phyloP scores from a whole-genome alignment of 2,329 filamentous ascomycete species.

The Paecilomyces fulvus region DNA sequence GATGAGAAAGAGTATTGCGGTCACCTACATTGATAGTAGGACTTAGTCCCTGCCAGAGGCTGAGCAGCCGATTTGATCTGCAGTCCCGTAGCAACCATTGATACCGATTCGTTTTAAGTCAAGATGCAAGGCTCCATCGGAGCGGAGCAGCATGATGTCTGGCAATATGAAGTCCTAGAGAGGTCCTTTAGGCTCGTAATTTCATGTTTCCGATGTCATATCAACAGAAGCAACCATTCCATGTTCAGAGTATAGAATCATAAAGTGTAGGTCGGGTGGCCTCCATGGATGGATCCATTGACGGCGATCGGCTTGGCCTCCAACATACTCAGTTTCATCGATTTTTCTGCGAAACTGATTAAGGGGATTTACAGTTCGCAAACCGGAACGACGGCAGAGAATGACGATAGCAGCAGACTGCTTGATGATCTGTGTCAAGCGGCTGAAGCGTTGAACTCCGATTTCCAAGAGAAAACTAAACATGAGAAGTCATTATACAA shows the following conservation, averaged over 20 bases:
- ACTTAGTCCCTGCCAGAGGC: neutral
- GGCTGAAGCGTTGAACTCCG: neutral
- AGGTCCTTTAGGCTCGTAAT: neutral
- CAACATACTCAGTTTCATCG: slow-evolving; percentile 13
- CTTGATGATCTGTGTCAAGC: neutral
- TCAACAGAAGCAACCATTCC: no score
- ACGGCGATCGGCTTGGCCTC: slow-evolving; percentile 16
- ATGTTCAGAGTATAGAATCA: neutral
- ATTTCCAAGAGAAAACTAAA: slow-evolving; percentile 2
- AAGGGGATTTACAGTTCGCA: slow-evolving; percentile 7
- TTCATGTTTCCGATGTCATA: neutral
- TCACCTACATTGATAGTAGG: neutral
- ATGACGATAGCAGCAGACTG: neutral
- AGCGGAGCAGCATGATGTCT: neutral
- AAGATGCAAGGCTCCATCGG: neutral
- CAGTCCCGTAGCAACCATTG: neutral
- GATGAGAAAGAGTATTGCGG: neutral
- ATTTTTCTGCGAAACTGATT: slow-evolving; percentile 15
- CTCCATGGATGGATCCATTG: slow-evolving; percentile 21
- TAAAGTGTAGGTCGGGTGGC: neutral
- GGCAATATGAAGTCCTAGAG: neutral
- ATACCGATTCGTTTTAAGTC: neutral
- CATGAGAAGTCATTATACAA: slow-evolving; percentile 5
- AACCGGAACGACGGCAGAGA: neutral
- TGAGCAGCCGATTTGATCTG: neutral